Evolutionary conservation across 1,284 basidiomycete species (phyloP), one percentile per base, ranked within the genome.

Genomic region (Trichosporon asahii): DNA sequence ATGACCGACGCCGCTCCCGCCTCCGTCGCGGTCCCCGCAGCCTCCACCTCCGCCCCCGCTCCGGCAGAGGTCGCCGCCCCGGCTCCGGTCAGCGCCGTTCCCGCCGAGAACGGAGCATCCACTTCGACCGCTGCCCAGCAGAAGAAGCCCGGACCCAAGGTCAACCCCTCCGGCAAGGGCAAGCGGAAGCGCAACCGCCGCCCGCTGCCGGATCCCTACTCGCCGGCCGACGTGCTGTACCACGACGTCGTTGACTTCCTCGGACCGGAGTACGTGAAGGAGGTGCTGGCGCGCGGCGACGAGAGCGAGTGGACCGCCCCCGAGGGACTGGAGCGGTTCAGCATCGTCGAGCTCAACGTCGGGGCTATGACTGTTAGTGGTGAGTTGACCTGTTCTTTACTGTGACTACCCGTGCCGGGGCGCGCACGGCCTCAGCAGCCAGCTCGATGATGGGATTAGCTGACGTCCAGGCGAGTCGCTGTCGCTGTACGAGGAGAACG

Each of bases 181-280:
- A 74, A 76, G 68, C 68, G 71, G 31, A 76, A 72, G 71, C 75
- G 76, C 65, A 77, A 73, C 70, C 76, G 76, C 64, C 73, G 78
- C 57, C 70, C 74, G 4, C 72, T 86, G 4, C 88, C 89, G 1
- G 91, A 92, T 71, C 84, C 87, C 0, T 91, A 88, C 76, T 90
- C 91, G 1, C 74, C 87, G 1, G 91, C 90, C 60, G 92, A 95
- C 77, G 90, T 94, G 1, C 84, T 92, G 40, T 89, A 87, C 81
- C 87, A 86, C 64, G 93, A 96, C 74, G 87, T 93, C 27, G 80
- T 87, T 35, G 86, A 86, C 8, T 84, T 94, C 6, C 85, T 96
- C 1, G 93, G 92, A 0, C 68, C 84, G 60, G 88, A 89, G 23
- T 84, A 84, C 21, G 88, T 91, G 0, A 85, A 88, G 25, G 79